Conservation (phyloP, 2,329 filamentous ascomycete genomes). For the Monosporascus sp. region DNA sequence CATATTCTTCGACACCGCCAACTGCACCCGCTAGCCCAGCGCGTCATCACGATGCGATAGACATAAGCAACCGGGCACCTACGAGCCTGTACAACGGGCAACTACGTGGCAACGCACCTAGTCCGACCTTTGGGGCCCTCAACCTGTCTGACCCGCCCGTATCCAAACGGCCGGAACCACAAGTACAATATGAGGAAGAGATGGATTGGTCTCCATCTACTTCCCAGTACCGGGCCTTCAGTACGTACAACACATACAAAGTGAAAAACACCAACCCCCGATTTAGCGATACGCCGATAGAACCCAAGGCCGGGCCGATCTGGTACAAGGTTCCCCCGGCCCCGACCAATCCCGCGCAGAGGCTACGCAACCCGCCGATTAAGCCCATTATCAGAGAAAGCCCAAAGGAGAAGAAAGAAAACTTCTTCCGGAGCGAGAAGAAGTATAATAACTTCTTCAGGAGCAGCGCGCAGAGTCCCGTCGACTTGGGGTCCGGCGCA, state of each 20-base stretch:
- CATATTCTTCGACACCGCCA: constrained; percentile 6
- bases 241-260: constrained; percentile 35
- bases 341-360: constrained; percentile 61
- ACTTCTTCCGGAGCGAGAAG: constrained; percentile 42
- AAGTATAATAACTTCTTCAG: constrained; percentile 48
- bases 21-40: background rate
- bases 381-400: constrained; percentile 46
- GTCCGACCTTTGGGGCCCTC: constrained; percentile 14
- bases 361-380: constrained; percentile 57
- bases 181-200: constrained; percentile 43
- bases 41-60: background rate
- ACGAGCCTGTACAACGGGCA: constrained; percentile 4
- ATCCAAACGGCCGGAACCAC: constrained; percentile 10
- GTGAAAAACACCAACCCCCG: constrained; percentile 36
- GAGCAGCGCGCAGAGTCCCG: constrained; percentile 11
- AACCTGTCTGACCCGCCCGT: constrained; percentile 12
- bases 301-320: constrained; percentile 50
- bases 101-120: constrained; percentile 3
- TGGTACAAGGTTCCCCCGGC: constrained; percentile 67
- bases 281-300: constrained; percentile 42
- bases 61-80: background rate
- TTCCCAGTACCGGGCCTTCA: constrained; percentile 53
- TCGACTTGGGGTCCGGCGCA: constrained; percentile 15
- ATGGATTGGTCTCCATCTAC: constrained; percentile 73
- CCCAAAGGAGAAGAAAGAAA: constrained; percentile 40